Evolutionary conservation across 2,329 filamentous ascomycete genomes (phyloP).

Genomic region (Aciculosporium take): DNA sequence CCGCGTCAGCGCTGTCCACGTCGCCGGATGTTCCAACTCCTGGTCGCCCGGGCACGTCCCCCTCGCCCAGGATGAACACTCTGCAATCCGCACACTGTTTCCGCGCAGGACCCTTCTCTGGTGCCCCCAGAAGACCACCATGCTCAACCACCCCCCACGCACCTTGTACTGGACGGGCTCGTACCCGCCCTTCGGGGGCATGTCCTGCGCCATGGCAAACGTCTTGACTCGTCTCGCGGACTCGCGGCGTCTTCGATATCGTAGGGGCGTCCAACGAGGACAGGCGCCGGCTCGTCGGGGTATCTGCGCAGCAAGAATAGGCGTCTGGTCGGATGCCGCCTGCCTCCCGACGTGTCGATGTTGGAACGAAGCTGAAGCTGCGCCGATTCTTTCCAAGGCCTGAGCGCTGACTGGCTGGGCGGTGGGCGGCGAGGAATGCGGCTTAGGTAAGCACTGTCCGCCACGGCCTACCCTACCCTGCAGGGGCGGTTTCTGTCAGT

Average conservation of each 20-base stretch:
- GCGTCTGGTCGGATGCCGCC: not conserved
- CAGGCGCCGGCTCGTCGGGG: not conserved
- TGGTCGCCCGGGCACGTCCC: no score
- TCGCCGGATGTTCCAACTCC: no score
- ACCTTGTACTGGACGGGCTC: conserved; percentile 95
- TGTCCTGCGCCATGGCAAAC: conserved; percentile 82
- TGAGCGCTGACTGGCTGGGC: not conserved
- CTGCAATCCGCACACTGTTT: no score
- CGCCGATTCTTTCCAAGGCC: conserved; percentile 2
- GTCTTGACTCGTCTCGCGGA: not conserved
- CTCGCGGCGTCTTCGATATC: not conserved
- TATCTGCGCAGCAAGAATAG: not conserved
- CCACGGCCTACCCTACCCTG: not conserved
- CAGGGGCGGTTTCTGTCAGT: no score
- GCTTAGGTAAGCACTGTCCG: not conserved
- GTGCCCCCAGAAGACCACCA: no score
- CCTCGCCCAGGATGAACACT: no score
- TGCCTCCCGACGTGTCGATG: not conserved
- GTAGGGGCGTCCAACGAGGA: not conserved
- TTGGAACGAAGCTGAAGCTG: not conserved
- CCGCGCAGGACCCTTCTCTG: no score
- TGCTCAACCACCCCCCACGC: no score
- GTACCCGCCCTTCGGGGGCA: conserved; percentile 92
- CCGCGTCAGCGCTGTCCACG: not conserved
- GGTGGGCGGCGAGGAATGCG: no score